A percentile compares a stretch with the other conserved stretches of the same genome.
Evolutionary conservation across 305 asterid species (phyloP).

Genomic region (Stenogyne calaminthoides): DNA sequence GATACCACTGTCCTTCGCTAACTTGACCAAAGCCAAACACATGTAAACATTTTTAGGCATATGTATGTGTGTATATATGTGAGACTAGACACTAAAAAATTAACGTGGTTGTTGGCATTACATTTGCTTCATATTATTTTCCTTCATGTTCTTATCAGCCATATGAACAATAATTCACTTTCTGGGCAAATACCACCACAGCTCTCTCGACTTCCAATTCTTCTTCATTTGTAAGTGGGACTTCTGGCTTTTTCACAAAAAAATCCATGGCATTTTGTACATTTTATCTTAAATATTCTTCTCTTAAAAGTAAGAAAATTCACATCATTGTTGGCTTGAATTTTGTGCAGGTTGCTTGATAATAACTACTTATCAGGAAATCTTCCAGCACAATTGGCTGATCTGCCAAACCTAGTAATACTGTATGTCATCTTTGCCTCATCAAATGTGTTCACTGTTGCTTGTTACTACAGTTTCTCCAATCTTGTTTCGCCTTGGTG

Average conservation of each 20-base stretch:
- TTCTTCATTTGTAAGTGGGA: conserved; percentile 83
- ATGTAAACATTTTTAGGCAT: conserved; percentile 46
- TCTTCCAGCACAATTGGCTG: conserved; percentile 79
- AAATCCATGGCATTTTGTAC: neutral
- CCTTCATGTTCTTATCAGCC: conserved; percentile 56
- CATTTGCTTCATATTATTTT: conserved; percentile 3
- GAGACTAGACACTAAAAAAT: neutral
- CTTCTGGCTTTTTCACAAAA: neutral
- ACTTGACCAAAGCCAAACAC: conserved; percentile 61
- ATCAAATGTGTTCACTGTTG: conserved; percentile 1
- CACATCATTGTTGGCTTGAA: conserved; percentile 15
- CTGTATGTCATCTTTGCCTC: conserved; percentile 57
- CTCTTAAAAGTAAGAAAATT: neutral
- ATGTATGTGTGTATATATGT: neutral
- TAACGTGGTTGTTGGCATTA: conserved; percentile 27
- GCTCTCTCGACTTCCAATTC: conserved; percentile 79
- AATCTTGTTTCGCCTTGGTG: neutral
- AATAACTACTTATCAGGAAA: conserved; percentile 86
- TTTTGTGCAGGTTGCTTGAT: conserved; percentile 82
- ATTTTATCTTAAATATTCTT: conserved; percentile 2
- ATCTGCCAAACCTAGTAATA: conserved; percentile 56
- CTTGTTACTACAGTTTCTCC: too few relatives aligned
- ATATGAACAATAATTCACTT: conserved; percentile 94
- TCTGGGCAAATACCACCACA: conserved; percentile 91
- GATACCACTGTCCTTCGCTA: conserved; percentile 77